Conservation (phyloP, 306 rosid species). For the Quercus dentata region DNA sequence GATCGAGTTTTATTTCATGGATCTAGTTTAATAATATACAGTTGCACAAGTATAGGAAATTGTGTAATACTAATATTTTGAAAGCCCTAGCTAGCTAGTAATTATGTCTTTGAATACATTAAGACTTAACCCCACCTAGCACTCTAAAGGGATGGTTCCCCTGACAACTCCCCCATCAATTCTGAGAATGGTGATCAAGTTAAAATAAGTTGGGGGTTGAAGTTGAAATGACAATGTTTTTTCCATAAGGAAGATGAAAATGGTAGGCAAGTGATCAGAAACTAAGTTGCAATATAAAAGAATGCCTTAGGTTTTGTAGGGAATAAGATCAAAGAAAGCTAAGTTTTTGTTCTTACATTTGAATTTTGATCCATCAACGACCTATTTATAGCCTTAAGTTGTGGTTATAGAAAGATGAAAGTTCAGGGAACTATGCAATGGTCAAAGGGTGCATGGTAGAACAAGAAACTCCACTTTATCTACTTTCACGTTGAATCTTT, state of each 20-base stretch:
- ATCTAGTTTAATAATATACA: no score
- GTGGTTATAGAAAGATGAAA: no score
- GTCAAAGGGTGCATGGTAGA: neutral
- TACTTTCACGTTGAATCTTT: neutral
- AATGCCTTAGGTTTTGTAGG: neutral
- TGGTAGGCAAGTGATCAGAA: neutral
- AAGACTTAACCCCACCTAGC: no score
- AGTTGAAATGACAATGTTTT: slow-evolving; percentile 20
- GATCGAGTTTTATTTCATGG: no score
- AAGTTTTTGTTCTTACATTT: neutral
- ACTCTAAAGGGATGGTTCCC: slow-evolving; percentile 52
- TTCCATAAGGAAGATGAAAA: slow-evolving; percentile 17
- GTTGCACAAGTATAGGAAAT: no score
- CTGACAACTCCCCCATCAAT: slow-evolving; percentile 88
- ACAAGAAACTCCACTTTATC: neutral
- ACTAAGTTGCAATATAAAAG: neutral
- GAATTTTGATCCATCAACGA: neutral
- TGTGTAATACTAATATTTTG: no score
- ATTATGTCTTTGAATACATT: no score
- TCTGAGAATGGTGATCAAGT: slow-evolving; percentile 60
- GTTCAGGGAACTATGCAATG: no score
- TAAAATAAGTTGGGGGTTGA: slow-evolving; percentile 60
- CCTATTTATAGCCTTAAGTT: neutral
- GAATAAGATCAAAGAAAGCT: neutral
- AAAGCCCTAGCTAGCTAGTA: no score